Conservation (phyloP, 768 basidiomycete species). For the Termitomyces sp. region DNA sequence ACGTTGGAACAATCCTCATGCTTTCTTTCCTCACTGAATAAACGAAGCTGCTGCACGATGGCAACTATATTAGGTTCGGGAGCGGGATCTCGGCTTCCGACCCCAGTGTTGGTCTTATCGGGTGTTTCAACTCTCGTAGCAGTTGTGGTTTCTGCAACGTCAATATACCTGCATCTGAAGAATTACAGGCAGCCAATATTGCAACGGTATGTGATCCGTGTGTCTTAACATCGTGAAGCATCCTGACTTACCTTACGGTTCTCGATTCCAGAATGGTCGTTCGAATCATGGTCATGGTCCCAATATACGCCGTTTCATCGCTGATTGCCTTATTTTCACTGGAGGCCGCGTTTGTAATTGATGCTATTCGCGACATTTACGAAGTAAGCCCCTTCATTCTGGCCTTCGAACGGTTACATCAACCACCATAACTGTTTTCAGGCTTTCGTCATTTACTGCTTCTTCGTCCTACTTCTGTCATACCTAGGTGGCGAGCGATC, state of each 20-base stretch:
- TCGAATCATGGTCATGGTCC: slow-evolving; percentile 96
- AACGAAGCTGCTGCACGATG: slow-evolving; percentile 11
- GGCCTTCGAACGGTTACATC: background rate
- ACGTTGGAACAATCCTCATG: slow-evolving; percentile 1
- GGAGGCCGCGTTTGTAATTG: slow-evolving; percentile 95
- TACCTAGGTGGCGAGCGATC: slow-evolving; percentile 94
- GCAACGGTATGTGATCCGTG: slow-evolving; percentile 54
- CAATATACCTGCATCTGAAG: slow-evolving; percentile 79
- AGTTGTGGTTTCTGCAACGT: slow-evolving; percentile 68
- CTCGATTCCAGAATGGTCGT: slow-evolving; percentile 69
- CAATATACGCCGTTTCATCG: slow-evolving; percentile 87
- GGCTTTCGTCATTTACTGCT: slow-evolving; percentile 95
- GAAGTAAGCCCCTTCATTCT: slow-evolving; percentile 56
- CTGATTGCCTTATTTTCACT: slow-evolving; percentile 92
- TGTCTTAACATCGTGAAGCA: background rate
- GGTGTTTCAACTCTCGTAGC: slow-evolving; percentile 68
- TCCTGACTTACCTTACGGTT: background rate
- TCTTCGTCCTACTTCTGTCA: slow-evolving; percentile 78
- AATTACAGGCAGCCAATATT: slow-evolving; percentile 83
- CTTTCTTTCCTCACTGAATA: background rate
- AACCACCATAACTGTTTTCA: slow-evolving; percentile 25
- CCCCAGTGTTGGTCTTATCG: slow-evolving; percentile 56
- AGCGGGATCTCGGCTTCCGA: slow-evolving; percentile 59
- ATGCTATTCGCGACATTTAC: slow-evolving; percentile 92
- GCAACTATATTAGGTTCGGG: slow-evolving; percentile 31